Evolutionary conservation across 495 filamentous ascomycete species (phyloP).

Genomic region (Oidiodendron maius): DNA sequence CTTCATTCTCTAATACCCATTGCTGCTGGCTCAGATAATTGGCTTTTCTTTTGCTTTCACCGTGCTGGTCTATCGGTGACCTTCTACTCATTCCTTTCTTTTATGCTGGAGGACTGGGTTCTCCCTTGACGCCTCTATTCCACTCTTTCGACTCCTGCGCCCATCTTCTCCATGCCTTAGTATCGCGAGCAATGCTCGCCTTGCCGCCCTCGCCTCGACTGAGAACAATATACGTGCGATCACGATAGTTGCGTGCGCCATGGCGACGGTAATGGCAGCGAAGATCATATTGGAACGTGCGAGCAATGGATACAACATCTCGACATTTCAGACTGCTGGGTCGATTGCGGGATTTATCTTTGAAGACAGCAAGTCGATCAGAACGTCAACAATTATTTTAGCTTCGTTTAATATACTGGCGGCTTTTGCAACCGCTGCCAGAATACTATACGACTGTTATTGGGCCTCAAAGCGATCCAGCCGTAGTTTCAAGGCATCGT

Average conservation of each 20-base stretch:
- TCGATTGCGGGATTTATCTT: slow-evolving; percentile 18
- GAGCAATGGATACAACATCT: not conserved
- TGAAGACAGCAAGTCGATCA: slow-evolving; percentile 23
- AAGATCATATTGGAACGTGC: slow-evolving; percentile 6
- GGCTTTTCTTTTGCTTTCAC: slow-evolving; percentile 20
- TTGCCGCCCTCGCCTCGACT: slow-evolving; percentile 1
- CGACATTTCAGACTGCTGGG: not conserved
- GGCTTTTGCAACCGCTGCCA: slow-evolving; percentile 18
- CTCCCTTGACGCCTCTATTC: slow-evolving; percentile 15
- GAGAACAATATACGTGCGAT: not conserved
- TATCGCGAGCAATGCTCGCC: slow-evolving; percentile 1
- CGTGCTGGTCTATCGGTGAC: slow-evolving; percentile 20
- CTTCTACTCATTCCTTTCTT: slow-evolving; percentile 16
- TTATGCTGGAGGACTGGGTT: not conserved
- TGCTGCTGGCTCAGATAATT: slow-evolving; percentile 25
- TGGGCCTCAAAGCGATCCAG: slow-evolving; percentile 19
- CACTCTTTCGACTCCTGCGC: not conserved
- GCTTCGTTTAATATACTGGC: slow-evolving; percentile 25
- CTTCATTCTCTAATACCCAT: slow-evolving; percentile 18
- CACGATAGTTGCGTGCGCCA: not conserved
- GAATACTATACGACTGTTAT: slow-evolving; percentile 26
- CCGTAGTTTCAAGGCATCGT: slow-evolving; percentile 23
- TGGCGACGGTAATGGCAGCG: slow-evolving; percentile 2
- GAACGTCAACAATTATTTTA: slow-evolving; percentile 27
- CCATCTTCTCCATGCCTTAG: slow-evolving; percentile 2